Evolutionary conservation across 176 grass and related monocot species (phyloP), one percentile per base, ranked within the genome.

Genomic region (Zea mays): DNA sequence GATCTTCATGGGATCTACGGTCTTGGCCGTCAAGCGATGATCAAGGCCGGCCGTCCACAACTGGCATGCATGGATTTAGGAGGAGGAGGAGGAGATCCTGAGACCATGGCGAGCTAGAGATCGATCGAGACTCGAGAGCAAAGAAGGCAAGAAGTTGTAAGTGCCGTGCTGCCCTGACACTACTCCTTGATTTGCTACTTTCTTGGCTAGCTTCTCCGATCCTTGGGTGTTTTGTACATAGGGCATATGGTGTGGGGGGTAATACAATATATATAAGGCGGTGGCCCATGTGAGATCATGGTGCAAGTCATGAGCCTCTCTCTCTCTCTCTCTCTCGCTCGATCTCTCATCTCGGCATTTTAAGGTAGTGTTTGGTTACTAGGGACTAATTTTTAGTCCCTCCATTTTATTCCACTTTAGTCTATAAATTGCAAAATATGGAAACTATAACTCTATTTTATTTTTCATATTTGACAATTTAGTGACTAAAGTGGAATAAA

Each of bases 191-290:
- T 81, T 88, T 76, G 77, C 82, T 71, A 35, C 51, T 79, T 65
- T 27, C 10, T 85, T 78, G 67, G 74, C 19, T 71, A 52, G 48
- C 81, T 68, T 64, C 62, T 75, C 15, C 58, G 27, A 27, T 27
- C 27, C 27, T 81, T 81, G 40, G 72, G 60, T 85, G 47, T 88
- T 88, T 72, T 88, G 86, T 88, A 88, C 39, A 88, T 88, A 88
- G 67, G 82, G 77, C 82, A 85, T 85, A 81, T 77, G 82, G 77
- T 81, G 67, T 73, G 52, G 49, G 77, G 70, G 78, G n/a, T n/a
- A 37, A 79, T 84, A 89, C 74, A 80, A 49, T 69, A 85, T 27
- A 27, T 60, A 37, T 79, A 56, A 67, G 77, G 84, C 1, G 27
- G 27, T 80, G 69, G 69, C 64, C 75, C 62, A 48, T 56, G 54